Percentiles rank a stretch among this genome's conserved stretches.
Conservation (phyloP, 352 stramenopile genomes). For the Phytophthora pini region DNA sequence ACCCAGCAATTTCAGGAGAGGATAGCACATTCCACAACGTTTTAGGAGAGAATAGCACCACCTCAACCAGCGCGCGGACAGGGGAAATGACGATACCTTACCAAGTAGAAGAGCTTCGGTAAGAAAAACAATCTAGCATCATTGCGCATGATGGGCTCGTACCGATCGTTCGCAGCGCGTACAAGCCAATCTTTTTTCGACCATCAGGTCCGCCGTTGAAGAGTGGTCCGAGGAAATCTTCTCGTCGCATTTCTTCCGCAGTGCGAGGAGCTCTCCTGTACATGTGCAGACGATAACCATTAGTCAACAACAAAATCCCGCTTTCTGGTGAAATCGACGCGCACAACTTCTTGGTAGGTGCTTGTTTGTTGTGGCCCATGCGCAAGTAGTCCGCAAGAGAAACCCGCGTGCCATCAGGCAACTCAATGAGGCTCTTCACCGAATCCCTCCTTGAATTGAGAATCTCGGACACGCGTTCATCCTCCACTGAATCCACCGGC, state of each 20-base stretch:
- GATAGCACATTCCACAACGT: constrained; percentile 51
- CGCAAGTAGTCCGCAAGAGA: constrained; percentile 71
- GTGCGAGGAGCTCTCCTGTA: constrained; percentile 46
- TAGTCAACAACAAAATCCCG: constrained; percentile 7
- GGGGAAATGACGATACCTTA: constrained; percentile 65
- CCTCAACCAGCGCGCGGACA: constrained; percentile 54
- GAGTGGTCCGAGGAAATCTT: constrained; percentile 71
- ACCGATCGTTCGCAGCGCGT: constrained; percentile 59
- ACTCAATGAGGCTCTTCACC: constrained; percentile 60
- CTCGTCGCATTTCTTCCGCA: constrained; percentile 56
- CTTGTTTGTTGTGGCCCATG: constrained; percentile 45
- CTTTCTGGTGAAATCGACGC: constrained; percentile 5
- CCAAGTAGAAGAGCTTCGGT: neutral
- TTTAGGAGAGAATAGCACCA: constrained; percentile 57
- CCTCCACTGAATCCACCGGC: constrained; percentile 29
- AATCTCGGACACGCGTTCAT: constrained; percentile 36
- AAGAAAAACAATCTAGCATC: neutral
- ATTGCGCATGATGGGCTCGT: constrained; percentile 10
- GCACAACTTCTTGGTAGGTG: constrained; percentile 58
- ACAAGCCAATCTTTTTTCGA: constrained; percentile 64
- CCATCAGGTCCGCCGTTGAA: constrained; percentile 63
- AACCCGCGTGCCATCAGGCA: constrained; percentile 64
- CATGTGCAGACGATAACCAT: neutral
- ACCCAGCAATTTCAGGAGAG: constrained; percentile 29
- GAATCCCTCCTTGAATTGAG: constrained; percentile 40